Evolutionary conservation across 2,329 filamentous ascomycete genomes (phyloP), one percentile per base, ranked within the genome.

Genomic region (Hypoxylon sp.): DNA sequence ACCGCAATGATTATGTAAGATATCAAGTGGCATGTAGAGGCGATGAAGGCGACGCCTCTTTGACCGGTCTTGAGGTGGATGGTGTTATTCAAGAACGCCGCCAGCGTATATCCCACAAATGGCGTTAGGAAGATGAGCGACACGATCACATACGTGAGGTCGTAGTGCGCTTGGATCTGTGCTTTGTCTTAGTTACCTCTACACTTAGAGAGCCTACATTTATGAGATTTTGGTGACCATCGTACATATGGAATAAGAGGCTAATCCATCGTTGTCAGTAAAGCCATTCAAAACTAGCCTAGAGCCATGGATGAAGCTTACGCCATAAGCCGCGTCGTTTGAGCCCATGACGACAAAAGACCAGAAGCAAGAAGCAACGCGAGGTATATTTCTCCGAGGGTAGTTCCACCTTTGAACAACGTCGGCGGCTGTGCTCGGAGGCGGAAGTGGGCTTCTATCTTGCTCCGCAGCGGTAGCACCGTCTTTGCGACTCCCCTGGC

Each of bases 21-120:
- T n/a, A 87, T 53, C 0, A 92, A 68, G 72, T 92, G 90, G 70
- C 85, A 87, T 0, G 77, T 67, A 0, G 89, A 86, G 2, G 82
- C 86, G 11, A 91, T 77, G 22, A 89, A 71, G 0, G 88, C 89
- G 2, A 93, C 85, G 2, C 91, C 91, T 68, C 91, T 89, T 74
- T 91, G 88, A 77, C 92, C 82, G 24, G 80, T 53, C 2, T 58
- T 68, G 18, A 72, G 67, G 71, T 84, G 82, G 40, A 84, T 75
- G 14, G 64, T 65, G 59, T 82, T 80, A 61, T 82, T 82, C 24
- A 81, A 68, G n/a, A 83, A 66, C 2, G 82, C 81, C 0, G 82
- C 79, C 2, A 78, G 61, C 8, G 79, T 80, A 71, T 84, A 84
- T 4, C 82, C 82, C 1, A 79, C 74, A 24, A 84, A 77, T 0